Percentiles rank a stretch among this genome's conserved stretches.
Evolutionary conservation across 2,329 filamentous ascomycete genomes (phyloP).

Genomic region (Incumbomyces delicatus): DNA sequence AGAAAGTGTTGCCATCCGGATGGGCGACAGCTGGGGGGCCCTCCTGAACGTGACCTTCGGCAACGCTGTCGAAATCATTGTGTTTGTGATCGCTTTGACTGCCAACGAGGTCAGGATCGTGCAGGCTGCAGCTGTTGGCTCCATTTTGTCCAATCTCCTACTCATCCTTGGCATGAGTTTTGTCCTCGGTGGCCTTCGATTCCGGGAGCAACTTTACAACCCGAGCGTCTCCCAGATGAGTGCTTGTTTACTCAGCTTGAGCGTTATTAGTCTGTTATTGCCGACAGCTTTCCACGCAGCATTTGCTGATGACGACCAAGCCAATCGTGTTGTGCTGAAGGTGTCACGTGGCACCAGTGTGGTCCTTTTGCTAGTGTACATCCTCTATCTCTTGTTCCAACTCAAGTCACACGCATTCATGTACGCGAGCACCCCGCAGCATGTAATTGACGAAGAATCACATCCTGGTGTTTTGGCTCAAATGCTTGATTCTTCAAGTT

Average conservation of each 20-base stretch:
- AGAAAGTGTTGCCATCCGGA: slow-evolving; percentile 60
- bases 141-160: slow-evolving; percentile 78
- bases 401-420: slow-evolving; percentile 86
- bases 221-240: slow-evolving; percentile 95
- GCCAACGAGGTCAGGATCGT: slow-evolving; percentile 84
- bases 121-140: slow-evolving; percentile 80
- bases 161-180: slow-evolving; percentile 90
- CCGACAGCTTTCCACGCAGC: slow-evolving; percentile 91
- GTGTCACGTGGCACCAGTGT: slow-evolving; percentile 87
- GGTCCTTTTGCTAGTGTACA: slow-evolving; percentile 69
- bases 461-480: slow-evolving; percentile 75
- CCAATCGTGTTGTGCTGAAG: slow-evolving; percentile 63
- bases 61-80: slow-evolving; percentile 70
- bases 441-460: slow-evolving; percentile 84
- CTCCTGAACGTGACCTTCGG: slow-evolving; percentile 69
- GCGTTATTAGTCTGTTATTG: slow-evolving; percentile 77
- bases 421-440: slow-evolving; percentile 85
- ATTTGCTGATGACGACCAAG: slow-evolving; percentile 53
- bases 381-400: slow-evolving; percentile 78
- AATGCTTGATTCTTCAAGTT: slow-evolving; percentile 63
- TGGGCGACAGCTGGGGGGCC: slow-evolving; percentile 64
- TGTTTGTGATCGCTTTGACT: slow-evolving; percentile 69
- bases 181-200: slow-evolving; percentile 73
- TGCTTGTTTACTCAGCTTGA: slow-evolving; percentile 79
- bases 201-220: slow-evolving; percentile 90